These are phyloP conservation scores for Toxicodendron radicans DNA, from an alignment of 345 rosid genomes.

Conservation along the genomic window DNA sequence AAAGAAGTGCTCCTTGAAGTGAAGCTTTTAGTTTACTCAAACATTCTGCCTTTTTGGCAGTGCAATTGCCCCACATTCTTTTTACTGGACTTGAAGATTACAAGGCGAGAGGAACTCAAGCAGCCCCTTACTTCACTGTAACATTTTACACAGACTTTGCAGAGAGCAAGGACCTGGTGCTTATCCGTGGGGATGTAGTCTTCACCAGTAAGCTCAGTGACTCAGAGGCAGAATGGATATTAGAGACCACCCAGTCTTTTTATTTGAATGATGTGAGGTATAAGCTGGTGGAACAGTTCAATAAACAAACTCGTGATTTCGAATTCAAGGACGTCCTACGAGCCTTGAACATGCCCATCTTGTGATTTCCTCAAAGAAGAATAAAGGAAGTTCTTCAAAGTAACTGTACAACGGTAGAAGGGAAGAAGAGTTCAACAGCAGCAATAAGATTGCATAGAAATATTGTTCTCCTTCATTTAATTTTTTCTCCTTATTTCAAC, in stretches of 20 bases:
- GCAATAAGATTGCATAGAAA: not conserved
- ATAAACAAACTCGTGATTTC: constrained; percentile 70
- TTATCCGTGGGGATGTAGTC: constrained; percentile 80
- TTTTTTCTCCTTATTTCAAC: not conserved
- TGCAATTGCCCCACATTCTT: constrained; percentile 81
- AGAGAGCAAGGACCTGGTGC: constrained; percentile 81
- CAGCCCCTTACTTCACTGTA: constrained; percentile 71
- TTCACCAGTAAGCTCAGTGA: constrained; percentile 90
- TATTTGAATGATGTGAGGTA: constrained; percentile 78
- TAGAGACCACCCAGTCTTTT: constrained; percentile 86
- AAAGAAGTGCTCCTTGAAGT: not conserved
- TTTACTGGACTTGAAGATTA: constrained; percentile 98
- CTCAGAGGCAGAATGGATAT: constrained; percentile 84
- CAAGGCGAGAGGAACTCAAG: constrained; percentile 96
- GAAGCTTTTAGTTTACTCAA: constrained; percentile 1
- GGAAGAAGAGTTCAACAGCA: not conserved
- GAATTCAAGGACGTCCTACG: constrained; percentile 86
- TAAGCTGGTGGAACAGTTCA: constrained; percentile 80
- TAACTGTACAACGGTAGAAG: not conserved
- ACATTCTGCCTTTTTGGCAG: constrained; percentile 45
- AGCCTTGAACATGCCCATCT: constrained; percentile 74
- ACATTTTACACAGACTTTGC: constrained; percentile 76
- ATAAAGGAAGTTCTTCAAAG: not conserved
- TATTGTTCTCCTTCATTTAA: not conserved
- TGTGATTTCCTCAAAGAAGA: constrained; percentile 30